Percentiles rank a stretch among this genome's conserved stretches.
Conservation (phyloP, 495 filamentous ascomycete genomes). For the Podospora conica region DNA sequence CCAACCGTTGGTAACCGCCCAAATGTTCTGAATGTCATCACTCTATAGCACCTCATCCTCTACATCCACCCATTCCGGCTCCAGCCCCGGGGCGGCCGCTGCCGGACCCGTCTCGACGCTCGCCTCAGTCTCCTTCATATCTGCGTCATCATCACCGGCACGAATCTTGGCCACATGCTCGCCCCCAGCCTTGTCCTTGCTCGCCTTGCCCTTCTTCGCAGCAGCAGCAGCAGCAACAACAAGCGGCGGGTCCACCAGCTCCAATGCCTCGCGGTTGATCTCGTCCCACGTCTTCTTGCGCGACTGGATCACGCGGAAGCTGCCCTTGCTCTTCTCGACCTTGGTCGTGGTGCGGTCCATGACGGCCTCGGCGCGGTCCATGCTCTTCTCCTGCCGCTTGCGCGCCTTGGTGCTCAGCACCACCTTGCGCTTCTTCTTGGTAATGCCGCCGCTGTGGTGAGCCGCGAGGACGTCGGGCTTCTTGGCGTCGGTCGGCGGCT, state of each 20-base stretch:
- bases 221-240: slow-evolving; percentile 3
- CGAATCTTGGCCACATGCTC: slow-evolving; percentile 19
- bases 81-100: not conserved
- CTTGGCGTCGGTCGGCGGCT: slow-evolving; percentile 39
- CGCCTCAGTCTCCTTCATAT: slow-evolving; percentile 16
- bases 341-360: slow-evolving; percentile 66
- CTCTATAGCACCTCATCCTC: slow-evolving; percentile 4
- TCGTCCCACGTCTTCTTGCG: slow-evolving; percentile 54
- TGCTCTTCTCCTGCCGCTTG: slow-evolving; percentile 59
- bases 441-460: slow-evolving; percentile 59
- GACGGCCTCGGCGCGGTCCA: slow-evolving; percentile 67
- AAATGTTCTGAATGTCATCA: not conserved
- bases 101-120: not conserved
- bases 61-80: slow-evolving; percentile 9
- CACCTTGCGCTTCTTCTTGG: slow-evolving; percentile 56
- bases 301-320: slow-evolving; percentile 53
- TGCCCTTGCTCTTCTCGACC: slow-evolving; percentile 57
- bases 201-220: slow-evolving; percentile 16
- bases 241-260: not conserved
- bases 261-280: slow-evolving; percentile 42
- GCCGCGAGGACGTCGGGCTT: slow-evolving; percentile 56
- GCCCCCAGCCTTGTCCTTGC: slow-evolving; percentile 14
- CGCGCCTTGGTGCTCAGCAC: slow-evolving; percentile 58
- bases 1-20: not conserved
- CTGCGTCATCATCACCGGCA: slow-evolving; percentile 22